Conservation (phyloP, 108 stramenopile species). For the Chaetoceros muelleri region DNA sequence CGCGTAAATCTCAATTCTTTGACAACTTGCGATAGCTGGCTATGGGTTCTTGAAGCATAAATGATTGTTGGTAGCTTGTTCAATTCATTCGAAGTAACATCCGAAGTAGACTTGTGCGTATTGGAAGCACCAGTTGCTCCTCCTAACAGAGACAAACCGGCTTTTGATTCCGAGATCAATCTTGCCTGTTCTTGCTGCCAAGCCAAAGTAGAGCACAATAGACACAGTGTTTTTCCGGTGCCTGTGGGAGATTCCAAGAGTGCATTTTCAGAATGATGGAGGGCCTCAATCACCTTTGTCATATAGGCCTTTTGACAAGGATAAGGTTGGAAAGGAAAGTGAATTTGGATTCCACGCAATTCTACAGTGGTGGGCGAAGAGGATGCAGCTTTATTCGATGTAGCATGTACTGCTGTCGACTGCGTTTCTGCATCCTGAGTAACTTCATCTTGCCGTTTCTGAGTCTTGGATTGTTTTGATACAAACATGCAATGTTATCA, state of each 20-base stretch:
- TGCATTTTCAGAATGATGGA: conserved; percentile 59
- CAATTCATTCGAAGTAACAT: no score
- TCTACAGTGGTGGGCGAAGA: conserved; percentile 46
- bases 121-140: conserved; percentile 3
- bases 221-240: conserved; percentile 85
- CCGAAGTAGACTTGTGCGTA: not conserved
- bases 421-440: no score
- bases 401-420: no score
- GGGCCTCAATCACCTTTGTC: conserved; percentile 76
- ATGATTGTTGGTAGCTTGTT: conserved; percentile 87
- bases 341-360: conserved; percentile 62
- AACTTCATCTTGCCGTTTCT: no score
- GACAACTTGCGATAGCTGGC: conserved; percentile 94
- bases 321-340: conserved; percentile 96
- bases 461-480: no score
- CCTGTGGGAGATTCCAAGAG: conserved; percentile 88
- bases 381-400: no score
- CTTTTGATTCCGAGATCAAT: conserved; percentile 1
- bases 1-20: conserved; percentile 84
- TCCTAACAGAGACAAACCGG: not conserved
- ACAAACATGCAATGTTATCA: no score
- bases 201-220: conserved; percentile 73
- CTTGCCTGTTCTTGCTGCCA: conserved; percentile 69
- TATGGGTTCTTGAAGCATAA: conserved; percentile 96
- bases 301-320: conserved; percentile 90